Percentiles rank a stretch among this genome's conserved stretches.
phyloP scores from a whole-genome alignment of 345 rosid species.

The Citrus sp. region DNA sequence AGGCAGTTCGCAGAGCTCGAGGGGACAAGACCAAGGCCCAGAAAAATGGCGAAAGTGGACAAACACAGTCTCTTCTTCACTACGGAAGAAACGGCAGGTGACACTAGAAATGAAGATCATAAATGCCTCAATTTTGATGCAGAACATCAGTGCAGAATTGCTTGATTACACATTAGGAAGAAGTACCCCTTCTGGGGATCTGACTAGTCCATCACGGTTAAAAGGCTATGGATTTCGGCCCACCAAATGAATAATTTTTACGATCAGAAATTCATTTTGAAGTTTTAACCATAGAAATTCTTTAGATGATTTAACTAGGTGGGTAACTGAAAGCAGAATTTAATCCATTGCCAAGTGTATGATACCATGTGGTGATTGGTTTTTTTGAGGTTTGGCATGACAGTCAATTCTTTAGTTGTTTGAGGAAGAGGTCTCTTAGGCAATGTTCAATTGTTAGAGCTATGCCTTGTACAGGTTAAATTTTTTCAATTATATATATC shows the following conservation, averaged over 20 bases:
- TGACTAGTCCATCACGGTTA: background rate
- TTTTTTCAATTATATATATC: background rate
- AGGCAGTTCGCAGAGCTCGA: constrained; percentile 78
- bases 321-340: constrained; percentile 4
- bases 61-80: constrained; percentile 33
- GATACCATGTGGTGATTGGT: background rate
- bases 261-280: background rate
- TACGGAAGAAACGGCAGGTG: constrained; percentile 34
- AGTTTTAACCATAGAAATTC: constrained; percentile 7
- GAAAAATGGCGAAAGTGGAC: constrained; percentile 22
- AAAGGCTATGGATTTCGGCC: background rate
- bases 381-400: background rate
- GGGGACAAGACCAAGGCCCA: constrained; percentile 44
- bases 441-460: constrained; percentile 5
- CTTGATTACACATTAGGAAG: background rate
- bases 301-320: background rate
- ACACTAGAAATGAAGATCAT: constrained; percentile 10
- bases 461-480: constrained; percentile 25
- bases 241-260: background rate
- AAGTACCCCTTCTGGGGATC: background rate
- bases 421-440: constrained; percentile 8
- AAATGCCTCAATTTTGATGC: background rate
- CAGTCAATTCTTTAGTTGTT: constrained; percentile 5
- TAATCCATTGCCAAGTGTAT: constrained; percentile 1
- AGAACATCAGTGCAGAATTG: constrained; percentile 5